Conservation (phyloP, 306 rosid species). For the Vigna trinervia region DNA sequence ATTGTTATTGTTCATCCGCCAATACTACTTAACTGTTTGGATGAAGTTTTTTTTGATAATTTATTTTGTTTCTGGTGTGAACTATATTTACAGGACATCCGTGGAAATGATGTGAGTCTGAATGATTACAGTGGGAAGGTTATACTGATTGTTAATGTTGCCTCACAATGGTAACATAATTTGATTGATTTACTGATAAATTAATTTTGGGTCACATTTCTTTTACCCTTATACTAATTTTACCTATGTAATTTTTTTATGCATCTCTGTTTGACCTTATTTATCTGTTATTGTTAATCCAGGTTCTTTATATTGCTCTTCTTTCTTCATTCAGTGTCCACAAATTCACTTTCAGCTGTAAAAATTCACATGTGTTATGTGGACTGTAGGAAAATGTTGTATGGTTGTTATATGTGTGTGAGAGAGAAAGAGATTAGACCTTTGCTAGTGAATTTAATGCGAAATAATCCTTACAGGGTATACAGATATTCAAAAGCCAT, state of each 20-base stretch:
- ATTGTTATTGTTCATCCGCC: neutral
- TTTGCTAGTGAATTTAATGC: neutral
- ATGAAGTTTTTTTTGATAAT: neutral
- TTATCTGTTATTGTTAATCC: neutral
- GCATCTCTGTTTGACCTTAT: slow-evolving; percentile 11
- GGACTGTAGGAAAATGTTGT: neutral
- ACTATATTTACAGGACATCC: slow-evolving; percentile 68
- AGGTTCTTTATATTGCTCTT: slow-evolving; percentile 7
- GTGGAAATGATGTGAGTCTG: slow-evolving; percentile 77
- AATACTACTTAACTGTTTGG: neutral
- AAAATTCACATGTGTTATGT: neutral
- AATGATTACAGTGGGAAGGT: slow-evolving; percentile 75
- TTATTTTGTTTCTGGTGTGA: slow-evolving; percentile 38
- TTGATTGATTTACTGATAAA: slow-evolving; percentile 16
- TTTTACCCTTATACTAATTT: slow-evolving; percentile 1
- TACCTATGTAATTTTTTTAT: neutral
- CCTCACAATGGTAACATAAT: slow-evolving; percentile 75
- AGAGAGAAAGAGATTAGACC: neutral
- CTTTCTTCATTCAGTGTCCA: slow-evolving; percentile 1
- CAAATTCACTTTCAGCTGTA: neutral
- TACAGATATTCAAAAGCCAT: slow-evolving; percentile 10
- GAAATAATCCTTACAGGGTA: neutral
- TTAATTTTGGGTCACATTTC: slow-evolving; percentile 9
- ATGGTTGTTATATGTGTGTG: neutral
- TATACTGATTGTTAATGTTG: slow-evolving; percentile 86